Evolutionary conservation across 805 yeast genomes (phyloP).

Genomic region (Priceomyces carsonii): DNA sequence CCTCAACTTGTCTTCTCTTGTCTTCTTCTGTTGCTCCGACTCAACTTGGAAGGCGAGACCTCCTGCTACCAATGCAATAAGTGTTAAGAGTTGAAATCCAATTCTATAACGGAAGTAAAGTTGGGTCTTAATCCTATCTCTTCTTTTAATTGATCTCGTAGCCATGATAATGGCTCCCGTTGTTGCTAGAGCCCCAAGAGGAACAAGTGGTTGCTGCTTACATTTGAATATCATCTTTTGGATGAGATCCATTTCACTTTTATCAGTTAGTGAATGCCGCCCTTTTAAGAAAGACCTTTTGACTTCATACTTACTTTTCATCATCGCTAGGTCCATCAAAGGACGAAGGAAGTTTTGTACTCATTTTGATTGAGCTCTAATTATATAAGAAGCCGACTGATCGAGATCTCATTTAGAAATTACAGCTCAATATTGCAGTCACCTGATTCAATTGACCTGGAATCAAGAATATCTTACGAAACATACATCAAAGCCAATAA

Average conservation of each 20-base stretch:
- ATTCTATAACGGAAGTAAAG: constrained; percentile 89
- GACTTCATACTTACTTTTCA: constrained; percentile 47
- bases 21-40: constrained; percentile 41
- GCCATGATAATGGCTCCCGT: constrained; percentile 80
- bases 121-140: constrained; percentile 76
- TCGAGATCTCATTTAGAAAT: too few species aligned
- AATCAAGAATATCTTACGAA: too few species aligned
- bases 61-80: constrained; percentile 80
- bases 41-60: constrained; percentile 66
- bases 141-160: constrained; percentile 69
- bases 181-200: constrained; percentile 77
- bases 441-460: too few species aligned
- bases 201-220: constrained; percentile 87
- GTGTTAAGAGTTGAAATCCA: constrained; percentile 79
- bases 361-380: too few species aligned
- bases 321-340: constrained; percentile 39
- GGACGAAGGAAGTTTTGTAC: constrained; percentile 46
- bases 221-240: constrained; percentile 62
- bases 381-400: too few species aligned
- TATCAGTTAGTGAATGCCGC: constrained; percentile 14
- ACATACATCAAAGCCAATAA: too few species aligned
- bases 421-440: too few species aligned
- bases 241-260: constrained; percentile 43
- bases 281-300: too few species aligned
- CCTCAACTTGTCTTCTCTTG: constrained; percentile 64